A percentile compares a stretch with the other conserved stretches of the same genome.
These are phyloP conservation scores for Plantago elongata DNA, from an alignment of 257 asterid species.

Conservation along the genomic window DNA sequence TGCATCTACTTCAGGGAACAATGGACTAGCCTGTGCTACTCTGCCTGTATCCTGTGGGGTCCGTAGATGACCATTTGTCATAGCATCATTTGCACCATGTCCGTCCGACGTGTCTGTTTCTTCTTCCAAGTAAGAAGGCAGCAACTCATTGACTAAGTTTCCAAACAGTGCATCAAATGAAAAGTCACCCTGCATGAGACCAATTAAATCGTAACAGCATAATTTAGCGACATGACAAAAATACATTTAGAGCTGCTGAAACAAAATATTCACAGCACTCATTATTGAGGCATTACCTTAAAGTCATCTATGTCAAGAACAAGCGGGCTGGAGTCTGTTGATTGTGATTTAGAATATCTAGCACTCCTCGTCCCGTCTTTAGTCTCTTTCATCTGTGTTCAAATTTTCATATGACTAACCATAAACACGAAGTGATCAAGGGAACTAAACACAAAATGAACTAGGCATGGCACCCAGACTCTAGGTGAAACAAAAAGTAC, in stretches of 20 bases:
- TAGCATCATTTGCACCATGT: constrained; percentile 53
- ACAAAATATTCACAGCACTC: constrained; percentile 3
- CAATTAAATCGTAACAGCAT: constrained; percentile 13
- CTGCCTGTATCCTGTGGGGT: constrained; percentile 58
- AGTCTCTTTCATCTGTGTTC: constrained; percentile 71
- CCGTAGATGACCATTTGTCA: constrained; percentile 73
- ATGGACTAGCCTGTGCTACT: constrained; percentile 52
- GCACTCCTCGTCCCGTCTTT: constrained; percentile 50
- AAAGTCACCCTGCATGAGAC: constrained; percentile 70
- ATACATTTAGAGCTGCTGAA: not conserved
- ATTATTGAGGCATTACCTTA: constrained; percentile 51
- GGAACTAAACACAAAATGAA: constrained; percentile 8
- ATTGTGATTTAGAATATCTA: constrained; percentile 47
- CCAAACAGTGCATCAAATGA: constrained; percentile 94
- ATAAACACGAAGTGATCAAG: constrained; percentile 6
- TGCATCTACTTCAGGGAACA: constrained; percentile 91
- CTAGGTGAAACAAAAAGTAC: constrained; percentile 19
- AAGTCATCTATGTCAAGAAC: constrained; percentile 87
- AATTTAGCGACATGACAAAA: constrained; percentile 21
- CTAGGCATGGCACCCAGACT: not conserved
- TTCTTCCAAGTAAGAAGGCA: constrained; percentile 83
- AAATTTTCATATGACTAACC: constrained; percentile 25
- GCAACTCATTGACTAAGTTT: constrained; percentile 75
- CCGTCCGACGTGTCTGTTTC: constrained; percentile 63
- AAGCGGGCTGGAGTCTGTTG: constrained; percentile 58